phyloP scores from a whole-genome alignment of 208 protist species.

The Trypanosoma grayi region DNA sequence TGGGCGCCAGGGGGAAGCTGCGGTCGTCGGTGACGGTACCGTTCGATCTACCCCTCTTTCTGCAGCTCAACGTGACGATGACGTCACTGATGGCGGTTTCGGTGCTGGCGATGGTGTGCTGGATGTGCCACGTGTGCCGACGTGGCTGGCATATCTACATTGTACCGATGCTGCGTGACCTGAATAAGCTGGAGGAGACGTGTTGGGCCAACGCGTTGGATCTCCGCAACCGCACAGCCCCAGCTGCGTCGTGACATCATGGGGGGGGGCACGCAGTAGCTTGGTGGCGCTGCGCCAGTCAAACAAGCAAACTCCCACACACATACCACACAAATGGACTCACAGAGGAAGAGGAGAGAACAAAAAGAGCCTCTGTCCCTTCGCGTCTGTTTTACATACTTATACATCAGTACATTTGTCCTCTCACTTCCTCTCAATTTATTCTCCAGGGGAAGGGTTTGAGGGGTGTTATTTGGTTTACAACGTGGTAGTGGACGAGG shows the following conservation, averaged over 20 bases:
- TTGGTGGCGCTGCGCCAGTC: neutral
- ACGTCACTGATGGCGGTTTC: constrained; percentile 24
- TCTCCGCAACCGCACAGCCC: constrained; percentile 38
- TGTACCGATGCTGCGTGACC: constrained; percentile 30
- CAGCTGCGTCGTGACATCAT: constrained; percentile 11
- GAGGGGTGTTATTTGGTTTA: neutral
- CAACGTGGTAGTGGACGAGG: too few species aligned
- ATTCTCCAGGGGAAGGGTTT: neutral
- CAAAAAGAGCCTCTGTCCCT: neutral
- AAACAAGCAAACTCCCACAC: too few species aligned
- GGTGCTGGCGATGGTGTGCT: constrained; percentile 41
- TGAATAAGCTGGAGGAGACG: constrained; percentile 25
- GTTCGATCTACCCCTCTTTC: constrained; percentile 15
- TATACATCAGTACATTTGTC: neutral
- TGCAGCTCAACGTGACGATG: constrained; percentile 31
- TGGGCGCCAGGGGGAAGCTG: neutral
- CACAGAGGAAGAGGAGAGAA: neutral
- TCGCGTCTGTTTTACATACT: neutral
- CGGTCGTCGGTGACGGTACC: neutral
- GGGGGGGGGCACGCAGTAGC: too few species aligned
- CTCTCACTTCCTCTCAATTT: neutral
- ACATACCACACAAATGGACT: neutral
- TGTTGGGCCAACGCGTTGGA: constrained; percentile 48
- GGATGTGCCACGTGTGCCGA: constrained; percentile 35
- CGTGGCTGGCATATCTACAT: constrained; percentile 37